phyloP scores from a whole-genome alignment of 2,329 filamentous ascomycete species.

The Colletotrichum sp. region DNA sequence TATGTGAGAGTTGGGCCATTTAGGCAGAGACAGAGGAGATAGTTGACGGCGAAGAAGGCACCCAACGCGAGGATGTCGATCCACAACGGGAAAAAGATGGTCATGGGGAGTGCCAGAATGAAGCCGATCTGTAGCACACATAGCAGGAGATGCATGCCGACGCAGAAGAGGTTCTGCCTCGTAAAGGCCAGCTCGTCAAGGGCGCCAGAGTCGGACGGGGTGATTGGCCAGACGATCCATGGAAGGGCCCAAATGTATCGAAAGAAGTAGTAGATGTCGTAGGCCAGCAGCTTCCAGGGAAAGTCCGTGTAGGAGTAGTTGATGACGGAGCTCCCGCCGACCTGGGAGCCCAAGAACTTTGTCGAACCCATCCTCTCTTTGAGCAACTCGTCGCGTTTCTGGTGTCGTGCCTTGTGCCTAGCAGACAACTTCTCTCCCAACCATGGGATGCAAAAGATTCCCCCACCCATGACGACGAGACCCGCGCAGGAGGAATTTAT shows the following conservation, averaged over 20 bases:
- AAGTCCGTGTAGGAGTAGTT: slow-evolving; percentile 66
- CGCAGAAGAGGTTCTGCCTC: slow-evolving; percentile 57
- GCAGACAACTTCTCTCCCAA: not conserved
- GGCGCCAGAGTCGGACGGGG: slow-evolving; percentile 53
- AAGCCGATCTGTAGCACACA: slow-evolving; percentile 64
- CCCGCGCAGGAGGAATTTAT: not conserved
- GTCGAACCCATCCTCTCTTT: slow-evolving; percentile 33
- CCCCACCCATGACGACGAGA: slow-evolving; percentile 4
- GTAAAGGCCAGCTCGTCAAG: slow-evolving; percentile 71
- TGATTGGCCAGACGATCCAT: slow-evolving; percentile 64
- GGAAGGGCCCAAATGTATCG: slow-evolving; percentile 61
- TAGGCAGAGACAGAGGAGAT: slow-evolving; percentile 53
- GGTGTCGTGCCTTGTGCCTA: not conserved
- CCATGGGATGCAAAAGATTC: slow-evolving; percentile 4
- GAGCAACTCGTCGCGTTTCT: slow-evolving; percentile 1
- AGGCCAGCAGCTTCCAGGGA: slow-evolving; percentile 54
- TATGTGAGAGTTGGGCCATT: slow-evolving; percentile 58
- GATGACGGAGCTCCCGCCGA: slow-evolving; percentile 61
- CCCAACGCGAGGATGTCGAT: slow-evolving; percentile 41
- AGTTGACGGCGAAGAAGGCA: slow-evolving; percentile 55
- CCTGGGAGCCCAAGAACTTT: slow-evolving; percentile 62
- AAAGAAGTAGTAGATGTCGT: slow-evolving; percentile 62
- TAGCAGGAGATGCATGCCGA: slow-evolving; percentile 64
- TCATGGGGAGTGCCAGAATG: slow-evolving; percentile 60
- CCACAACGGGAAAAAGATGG: slow-evolving; percentile 55